Conservation (phyloP, 2,329 filamentous ascomycete genomes). For the Cryphonectria naterciae region DNA sequence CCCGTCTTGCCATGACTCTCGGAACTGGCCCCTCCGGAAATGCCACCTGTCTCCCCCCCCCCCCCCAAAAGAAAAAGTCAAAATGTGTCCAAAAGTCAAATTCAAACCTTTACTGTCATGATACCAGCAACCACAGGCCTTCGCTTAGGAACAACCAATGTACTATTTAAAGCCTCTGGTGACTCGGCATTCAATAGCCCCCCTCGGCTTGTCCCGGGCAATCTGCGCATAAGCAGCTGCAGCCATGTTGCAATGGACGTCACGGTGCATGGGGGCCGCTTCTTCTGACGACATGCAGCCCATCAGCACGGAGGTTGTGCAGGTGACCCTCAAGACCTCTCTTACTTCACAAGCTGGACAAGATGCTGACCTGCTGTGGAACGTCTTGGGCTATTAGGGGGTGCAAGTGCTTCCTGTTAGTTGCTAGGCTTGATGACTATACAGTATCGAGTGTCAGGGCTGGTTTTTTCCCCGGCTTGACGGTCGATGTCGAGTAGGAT, state of each 20-base stretch:
- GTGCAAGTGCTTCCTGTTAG: not conserved
- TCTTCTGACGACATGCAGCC: not conserved
- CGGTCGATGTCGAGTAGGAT: too few relatives aligned
- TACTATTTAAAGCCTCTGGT: not conserved
- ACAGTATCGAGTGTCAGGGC: too few relatives aligned
- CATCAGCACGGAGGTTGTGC: not conserved
- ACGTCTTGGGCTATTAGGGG: not conserved
- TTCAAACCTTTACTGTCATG: not conserved
- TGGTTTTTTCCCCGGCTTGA: too few relatives aligned
- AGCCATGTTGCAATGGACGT: not conserved
- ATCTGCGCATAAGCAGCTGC: not conserved
- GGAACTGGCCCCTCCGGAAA: conserved; percentile 5
- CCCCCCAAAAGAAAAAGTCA: too few relatives aligned
- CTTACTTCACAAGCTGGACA: not conserved
- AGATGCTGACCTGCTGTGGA: not conserved
- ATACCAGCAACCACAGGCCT: not conserved
- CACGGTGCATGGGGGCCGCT: not conserved
- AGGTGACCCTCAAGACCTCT: not conserved
- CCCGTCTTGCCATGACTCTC: not conserved
- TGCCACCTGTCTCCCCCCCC: conserved; percentile 10
- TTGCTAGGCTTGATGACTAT: too few relatives aligned
- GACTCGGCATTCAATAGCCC: not conserved
- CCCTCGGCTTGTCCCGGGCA: not conserved
- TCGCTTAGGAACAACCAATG: not conserved
- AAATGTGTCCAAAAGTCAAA: not conserved